A percentile compares a stretch with the other conserved stretches of the same genome.
These are phyloP conservation scores for Coprinopsis sp. DNA, from an alignment of 768 basidiomycete genomes.

Conservation along the genomic window DNA sequence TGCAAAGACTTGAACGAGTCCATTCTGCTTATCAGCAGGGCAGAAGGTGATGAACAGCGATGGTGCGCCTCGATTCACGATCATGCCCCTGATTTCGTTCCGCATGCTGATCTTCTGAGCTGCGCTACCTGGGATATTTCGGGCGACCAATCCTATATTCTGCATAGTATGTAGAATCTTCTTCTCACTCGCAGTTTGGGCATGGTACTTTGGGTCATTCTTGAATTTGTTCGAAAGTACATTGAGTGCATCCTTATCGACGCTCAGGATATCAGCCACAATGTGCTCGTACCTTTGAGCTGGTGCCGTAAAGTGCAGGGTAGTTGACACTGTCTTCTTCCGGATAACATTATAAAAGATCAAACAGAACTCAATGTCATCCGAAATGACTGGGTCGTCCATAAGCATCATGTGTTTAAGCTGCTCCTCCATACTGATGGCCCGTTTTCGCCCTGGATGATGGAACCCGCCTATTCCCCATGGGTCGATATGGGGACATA, in stretches of 20 bases:
- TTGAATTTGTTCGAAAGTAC: not conserved
- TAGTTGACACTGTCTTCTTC: conserved; percentile 2
- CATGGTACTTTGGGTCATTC: not conserved
- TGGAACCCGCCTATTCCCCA: too few relatives aligned
- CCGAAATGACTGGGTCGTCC: conserved; percentile 5
- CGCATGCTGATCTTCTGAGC: conserved; percentile 15
- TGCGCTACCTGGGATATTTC: conserved; percentile 15
- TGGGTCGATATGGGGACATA: conserved; percentile 3
- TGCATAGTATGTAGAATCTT: not conserved
- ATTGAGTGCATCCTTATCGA: not conserved
- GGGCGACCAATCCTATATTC: conserved; percentile 7
- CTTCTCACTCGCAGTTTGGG: not conserved
- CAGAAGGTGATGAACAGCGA: conserved; percentile 20
- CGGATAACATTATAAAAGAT: conserved; percentile 12
- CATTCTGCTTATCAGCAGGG: conserved; percentile 18
- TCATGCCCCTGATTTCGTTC: conserved; percentile 17
- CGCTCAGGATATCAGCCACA: not conserved
- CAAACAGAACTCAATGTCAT: conserved; percentile 13
- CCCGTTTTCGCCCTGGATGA: conserved; percentile 1
- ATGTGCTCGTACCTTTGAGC: not conserved
- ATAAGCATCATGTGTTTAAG: conserved; percentile 7
- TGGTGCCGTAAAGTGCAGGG: not conserved
- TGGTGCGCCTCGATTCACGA: conserved; percentile 13
- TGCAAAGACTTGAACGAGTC: conserved; percentile 13
- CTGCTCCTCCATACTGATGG: conserved; percentile 13